A percentile compares a stretch with the other conserved stretches of the same genome.
Conservation (phyloP, 768 basidiomycete species). For the Mycena indigotica region DNA sequence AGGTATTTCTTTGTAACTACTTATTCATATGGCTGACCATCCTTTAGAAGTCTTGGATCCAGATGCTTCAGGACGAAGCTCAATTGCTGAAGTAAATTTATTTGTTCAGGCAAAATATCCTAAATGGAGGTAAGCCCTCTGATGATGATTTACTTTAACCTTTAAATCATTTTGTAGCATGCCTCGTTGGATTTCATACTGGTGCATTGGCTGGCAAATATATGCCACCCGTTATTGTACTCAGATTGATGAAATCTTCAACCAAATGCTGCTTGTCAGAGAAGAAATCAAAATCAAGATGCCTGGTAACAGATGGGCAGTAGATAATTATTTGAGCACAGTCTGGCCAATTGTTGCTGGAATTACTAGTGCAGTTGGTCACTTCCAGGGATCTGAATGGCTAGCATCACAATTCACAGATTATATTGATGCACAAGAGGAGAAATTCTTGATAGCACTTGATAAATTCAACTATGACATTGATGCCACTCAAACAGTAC, state of each 20-base stretch:
- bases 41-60: constrained; percentile 37
- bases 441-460: neutral
- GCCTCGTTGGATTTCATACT: constrained; percentile 19
- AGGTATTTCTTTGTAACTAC: neutral
- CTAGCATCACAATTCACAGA: constrained; percentile 7
- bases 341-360: constrained; percentile 8
- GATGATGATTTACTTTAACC: neutral
- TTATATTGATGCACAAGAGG: constrained; percentile 10
- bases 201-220: constrained; percentile 21
- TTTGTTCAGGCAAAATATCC: constrained; percentile 29
- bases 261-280: constrained; percentile 7
- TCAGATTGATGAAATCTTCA: constrained; percentile 17
- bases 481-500: constrained; percentile 4
- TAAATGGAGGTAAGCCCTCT: constrained; percentile 30
- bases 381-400: neutral
- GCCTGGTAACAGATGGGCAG: constrained; percentile 16
- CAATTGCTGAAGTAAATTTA: constrained; percentile 33
- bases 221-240: constrained; percentile 15
- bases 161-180: constrained; percentile 1
- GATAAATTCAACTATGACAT: constrained; percentile 11
- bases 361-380: constrained; percentile 4
- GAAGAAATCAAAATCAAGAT: constrained; percentile 8
- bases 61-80: constrained; percentile 36
- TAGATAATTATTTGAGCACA: constrained; percentile 2
- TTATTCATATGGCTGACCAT: neutral